Percentiles rank a stretch among this genome's conserved stretches.
Evolutionary conservation across 2,329 filamentous ascomycete genomes (phyloP).

Genomic region (Huntiella bhutanensis): DNA sequence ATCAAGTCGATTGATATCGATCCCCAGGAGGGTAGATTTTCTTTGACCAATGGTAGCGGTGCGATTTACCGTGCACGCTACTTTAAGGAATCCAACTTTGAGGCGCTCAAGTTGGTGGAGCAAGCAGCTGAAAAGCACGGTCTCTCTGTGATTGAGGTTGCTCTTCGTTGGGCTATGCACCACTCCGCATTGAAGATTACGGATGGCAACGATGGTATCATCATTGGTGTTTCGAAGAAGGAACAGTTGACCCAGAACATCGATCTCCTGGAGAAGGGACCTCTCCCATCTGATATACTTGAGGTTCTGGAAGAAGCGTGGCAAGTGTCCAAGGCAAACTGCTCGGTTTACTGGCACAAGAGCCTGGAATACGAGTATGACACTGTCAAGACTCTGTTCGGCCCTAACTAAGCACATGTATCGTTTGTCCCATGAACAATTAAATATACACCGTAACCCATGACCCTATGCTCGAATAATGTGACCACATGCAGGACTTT

Average conservation of each 20-base stretch:
- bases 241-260: conserved; percentile 40
- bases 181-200: conserved; percentile 41
- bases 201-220: conserved; percentile 36
- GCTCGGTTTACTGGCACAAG: conserved; percentile 34
- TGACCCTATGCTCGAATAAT: too few relatives aligned
- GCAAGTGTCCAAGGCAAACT: conserved; percentile 43
- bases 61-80: conserved; percentile 46
- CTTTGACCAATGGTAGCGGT: conserved; percentile 34
- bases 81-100: conserved; percentile 45
- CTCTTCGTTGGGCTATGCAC: conserved; percentile 54
- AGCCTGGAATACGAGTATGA: conserved; percentile 50
- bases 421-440: not conserved
- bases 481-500: too few relatives aligned
- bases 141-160: conserved; percentile 52
- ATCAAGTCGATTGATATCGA: conserved; percentile 46
- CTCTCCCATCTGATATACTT: conserved; percentile 59
- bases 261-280: conserved; percentile 43
- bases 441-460: not conserved
- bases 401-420: conserved; percentile 15
- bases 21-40: conserved; percentile 52
- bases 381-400: conserved; percentile 40
- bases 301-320: conserved; percentile 60
- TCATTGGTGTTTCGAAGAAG: conserved; percentile 39
- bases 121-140: conserved; percentile 46
- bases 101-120: conserved; percentile 51